Base-by-base conservation (phyloP, 1,139 yeast genomes). In the Pichia sp. region DNA sequence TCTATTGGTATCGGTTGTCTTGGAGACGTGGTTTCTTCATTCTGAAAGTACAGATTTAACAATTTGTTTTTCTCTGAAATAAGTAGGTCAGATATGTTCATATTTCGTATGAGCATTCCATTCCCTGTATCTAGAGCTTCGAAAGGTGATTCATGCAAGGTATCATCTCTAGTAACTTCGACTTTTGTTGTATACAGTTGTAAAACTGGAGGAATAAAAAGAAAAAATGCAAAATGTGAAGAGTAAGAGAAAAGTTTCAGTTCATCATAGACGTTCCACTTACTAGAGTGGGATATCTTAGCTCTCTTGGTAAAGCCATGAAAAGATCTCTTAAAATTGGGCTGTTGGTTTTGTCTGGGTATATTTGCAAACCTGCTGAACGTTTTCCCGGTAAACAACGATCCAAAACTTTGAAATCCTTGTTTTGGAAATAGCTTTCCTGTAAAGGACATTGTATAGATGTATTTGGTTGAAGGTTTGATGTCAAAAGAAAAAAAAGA, bases 191-290 rank as follows among this genome's bases (percentile, higher is more conserved):
- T 47, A 33, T 46, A 52, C 41, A 52, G 47, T 36, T 54, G 49
- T 19, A 55, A 47, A 11, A 53, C 35, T 4, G 58, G 54, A 18
- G 60, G 60, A 14, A 56, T 35, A 3, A 56, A 33, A 51, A 55
- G 45, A 32, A 55, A 55, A 42, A 56, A 56, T 6, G 56, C 52
- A 37, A 55, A 38, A 43, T 56, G 59, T 6, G 60, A 56, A 3
- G 59, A 50, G 44, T 53, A 56, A 7, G 60, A 56, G 19, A 52
- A 46, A 5, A 55, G 38, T 36, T 54, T 54, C 17, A 56, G 33
- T 36, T 55, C 59, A 31, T 55, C 58, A 34, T 46, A 51, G 9
- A 48, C 52, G n/a, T 50, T 47, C 58, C 59, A 55, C 25, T 44
- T 49, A 28, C 26, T 38, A 4, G 19, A 23, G 11, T 18, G 24